These are phyloP conservation scores for Candolleomyces aberdarensis DNA, from an alignment of 768 basidiomycete genomes.

Conservation along the genomic window DNA sequence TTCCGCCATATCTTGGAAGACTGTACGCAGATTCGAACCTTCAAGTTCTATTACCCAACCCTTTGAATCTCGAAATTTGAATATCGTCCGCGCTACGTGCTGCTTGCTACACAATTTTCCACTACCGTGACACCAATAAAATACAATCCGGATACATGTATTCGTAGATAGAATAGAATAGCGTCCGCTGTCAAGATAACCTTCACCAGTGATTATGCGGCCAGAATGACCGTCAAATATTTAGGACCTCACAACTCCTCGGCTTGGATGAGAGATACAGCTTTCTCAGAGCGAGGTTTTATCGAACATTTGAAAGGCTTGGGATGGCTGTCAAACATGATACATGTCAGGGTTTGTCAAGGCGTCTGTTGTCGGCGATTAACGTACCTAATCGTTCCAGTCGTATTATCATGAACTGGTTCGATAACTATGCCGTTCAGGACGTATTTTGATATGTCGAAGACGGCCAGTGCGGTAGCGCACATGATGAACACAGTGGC, in stretches of 20 bases:
- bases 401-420: conserved; percentile 54
- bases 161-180: no score
- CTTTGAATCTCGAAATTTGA: no score
- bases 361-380: neutral
- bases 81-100: no score
- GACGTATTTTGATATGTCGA: conserved; percentile 45
- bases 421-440: conserved; percentile 44
- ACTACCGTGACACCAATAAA: no score
- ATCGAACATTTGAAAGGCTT: conserved; percentile 60
- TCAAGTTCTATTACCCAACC: no score
- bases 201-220: no score
- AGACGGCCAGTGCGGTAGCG: conserved; percentile 50
- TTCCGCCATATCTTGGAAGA: no score
- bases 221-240: no score
- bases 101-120: no score
- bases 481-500: conserved; percentile 51
- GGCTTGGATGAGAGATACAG: conserved; percentile 16
- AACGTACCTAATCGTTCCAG: conserved; percentile 60
- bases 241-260: neutral
- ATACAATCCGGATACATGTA: no score
- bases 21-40: no score
- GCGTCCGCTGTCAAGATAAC: no score
- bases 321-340: conserved; percentile 43
- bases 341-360: neutral
- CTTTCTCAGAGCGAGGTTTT: conserved; percentile 47